A percentile compares a stretch with the other conserved stretches of the same genome.
phyloP scores from a whole-genome alignment of 1,284 basidiomycete genomes.

The Trichosporon faecale region DNA sequence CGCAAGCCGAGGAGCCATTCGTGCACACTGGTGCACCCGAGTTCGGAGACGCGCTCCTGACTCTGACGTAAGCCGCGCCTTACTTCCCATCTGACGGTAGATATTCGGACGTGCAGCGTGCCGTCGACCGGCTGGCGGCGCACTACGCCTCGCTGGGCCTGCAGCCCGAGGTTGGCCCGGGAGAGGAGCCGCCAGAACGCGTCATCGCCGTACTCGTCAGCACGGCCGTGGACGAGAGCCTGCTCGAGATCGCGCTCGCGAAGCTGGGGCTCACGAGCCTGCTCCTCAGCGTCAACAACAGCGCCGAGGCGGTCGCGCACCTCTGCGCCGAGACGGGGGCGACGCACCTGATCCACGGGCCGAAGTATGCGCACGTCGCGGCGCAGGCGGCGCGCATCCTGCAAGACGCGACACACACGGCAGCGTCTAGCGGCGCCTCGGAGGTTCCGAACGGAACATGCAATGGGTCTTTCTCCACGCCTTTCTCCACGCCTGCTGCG shows the following conservation, averaged over 20 bases:
- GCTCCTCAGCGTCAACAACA: conserved; percentile 61
- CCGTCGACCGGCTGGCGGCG: conserved; percentile 55
- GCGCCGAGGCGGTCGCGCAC: conserved; percentile 59
- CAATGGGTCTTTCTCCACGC: too few species aligned
- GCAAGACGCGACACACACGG: conserved; percentile 32
- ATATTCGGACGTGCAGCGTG: conserved; percentile 47
- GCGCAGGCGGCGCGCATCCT: conserved; percentile 47
- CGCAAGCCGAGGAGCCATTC: conserved; percentile 40
- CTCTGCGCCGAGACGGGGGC: conserved; percentile 57
- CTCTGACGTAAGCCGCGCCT: conserved; percentile 36
- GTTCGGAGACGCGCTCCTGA: conserved; percentile 45
- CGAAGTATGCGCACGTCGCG: conserved; percentile 51
- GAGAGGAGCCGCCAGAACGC: conserved; percentile 42
- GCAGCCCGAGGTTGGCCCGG: conserved; percentile 11
- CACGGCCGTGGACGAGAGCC: conserved; percentile 54
- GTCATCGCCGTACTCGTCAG: conserved; percentile 53
- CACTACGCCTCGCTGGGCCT: conserved; percentile 47
- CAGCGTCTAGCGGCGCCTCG: too few species aligned
- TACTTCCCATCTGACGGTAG: conserved; percentile 25
- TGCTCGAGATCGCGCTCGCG: conserved; percentile 56
- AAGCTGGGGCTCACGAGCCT: conserved; percentile 56
- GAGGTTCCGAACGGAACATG: background rate
- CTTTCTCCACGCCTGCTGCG: too few species aligned
- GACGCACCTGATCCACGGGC: conserved; percentile 56
- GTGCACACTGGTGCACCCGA: conserved; percentile 50